phyloP scores from a whole-genome alignment of 208 protist species.

The Herpetomonas samuelpessoai region DNA sequence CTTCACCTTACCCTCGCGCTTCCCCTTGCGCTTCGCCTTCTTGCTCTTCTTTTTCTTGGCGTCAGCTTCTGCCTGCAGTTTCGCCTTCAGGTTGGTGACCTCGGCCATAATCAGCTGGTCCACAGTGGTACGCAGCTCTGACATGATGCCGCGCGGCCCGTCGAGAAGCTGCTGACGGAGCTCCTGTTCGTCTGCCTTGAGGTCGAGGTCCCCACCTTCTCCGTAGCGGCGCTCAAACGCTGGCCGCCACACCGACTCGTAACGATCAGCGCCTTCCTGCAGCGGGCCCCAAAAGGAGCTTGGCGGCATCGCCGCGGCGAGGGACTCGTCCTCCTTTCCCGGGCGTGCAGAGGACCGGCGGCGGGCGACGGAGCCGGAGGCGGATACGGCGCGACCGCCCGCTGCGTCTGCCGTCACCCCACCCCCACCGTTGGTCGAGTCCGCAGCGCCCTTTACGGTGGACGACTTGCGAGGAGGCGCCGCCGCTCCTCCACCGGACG shows the following conservation, averaged over 20 bases:
- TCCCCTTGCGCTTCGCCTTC: constrained; percentile 54
- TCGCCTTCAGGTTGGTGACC: constrained; percentile 88
- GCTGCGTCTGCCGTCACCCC: neutral
- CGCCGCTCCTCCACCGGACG: neutral
- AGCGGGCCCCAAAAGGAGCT: constrained; percentile 64
- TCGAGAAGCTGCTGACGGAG: constrained; percentile 83
- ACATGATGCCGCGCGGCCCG: constrained; percentile 85
- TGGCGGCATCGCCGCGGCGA: constrained; percentile 23
- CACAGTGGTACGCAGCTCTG: constrained; percentile 85
- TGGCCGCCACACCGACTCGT: constrained; percentile 64
- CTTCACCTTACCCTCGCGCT: constrained; percentile 61
- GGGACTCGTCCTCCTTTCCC: constrained; percentile 44
- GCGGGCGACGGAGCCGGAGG: neutral
- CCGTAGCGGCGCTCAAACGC: constrained; percentile 60
- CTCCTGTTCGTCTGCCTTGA: constrained; percentile 65
- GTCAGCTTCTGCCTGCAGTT: constrained; percentile 74
- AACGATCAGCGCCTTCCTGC: constrained; percentile 46
- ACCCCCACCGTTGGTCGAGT: neutral
- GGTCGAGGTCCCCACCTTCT: constrained; percentile 67
- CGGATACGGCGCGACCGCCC: neutral
- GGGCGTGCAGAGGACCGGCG: constrained; percentile 7
- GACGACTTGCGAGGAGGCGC: neutral
- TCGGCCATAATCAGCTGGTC: constrained; percentile 92
- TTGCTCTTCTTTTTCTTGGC: constrained; percentile 51
- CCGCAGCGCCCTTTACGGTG: constrained; percentile 5